Evolutionary conservation across 2,329 filamentous ascomycete species (phyloP), one percentile per base, ranked within the genome.

Genomic region (Penicillium sp.): DNA sequence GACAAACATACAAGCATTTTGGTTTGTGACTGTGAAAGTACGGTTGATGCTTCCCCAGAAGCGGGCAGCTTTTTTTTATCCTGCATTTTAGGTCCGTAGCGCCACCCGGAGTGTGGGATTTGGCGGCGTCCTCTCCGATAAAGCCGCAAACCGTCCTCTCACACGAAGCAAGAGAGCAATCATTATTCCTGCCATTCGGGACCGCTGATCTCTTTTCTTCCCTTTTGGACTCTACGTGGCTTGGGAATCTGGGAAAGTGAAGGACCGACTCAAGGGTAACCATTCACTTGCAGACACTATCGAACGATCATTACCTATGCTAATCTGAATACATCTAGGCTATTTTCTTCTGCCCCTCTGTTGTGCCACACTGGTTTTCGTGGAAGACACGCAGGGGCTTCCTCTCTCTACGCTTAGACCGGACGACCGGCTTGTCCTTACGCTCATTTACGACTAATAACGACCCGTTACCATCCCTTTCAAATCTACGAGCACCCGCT

Each of bases 41-140:
- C 56, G 56, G 64, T 50, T 44, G 51, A 49, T 48, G 41, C 49
- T 61, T 48, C 19, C 48, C 54, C 21, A 60, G 54, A 62, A 51
- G 71, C 71, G 71, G 72, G 64, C 68, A 73, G 75, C 72, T 76
- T 77, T 77, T 78, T 75, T 76, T 76, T 68, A 68, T 65, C 68
- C 67, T 76, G 72, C 75, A 63, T 48, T 49, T 48, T 29, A 73
- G 73, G 74, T 65, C 54, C 45, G 41, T 23, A 41, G 38, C 21
- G 66, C 30, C 64, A 53, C 35, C 73, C 70, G 70, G 66, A 76
- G 45, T 65, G 63, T 75, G 73, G 69, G 70, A 76, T 76, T 66
- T 63, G 67, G 69, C 64, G 66, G 69, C 67, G 63, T 67, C 64
- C 56, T 51, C 62, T 49, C 64, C 63, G 67, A 69, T 69, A 65